These are phyloP conservation scores for Sphagnum magellanicum DNA, from an alignment of 228 moss, liverwort and hornwort species.

Conservation along the genomic window DNA sequence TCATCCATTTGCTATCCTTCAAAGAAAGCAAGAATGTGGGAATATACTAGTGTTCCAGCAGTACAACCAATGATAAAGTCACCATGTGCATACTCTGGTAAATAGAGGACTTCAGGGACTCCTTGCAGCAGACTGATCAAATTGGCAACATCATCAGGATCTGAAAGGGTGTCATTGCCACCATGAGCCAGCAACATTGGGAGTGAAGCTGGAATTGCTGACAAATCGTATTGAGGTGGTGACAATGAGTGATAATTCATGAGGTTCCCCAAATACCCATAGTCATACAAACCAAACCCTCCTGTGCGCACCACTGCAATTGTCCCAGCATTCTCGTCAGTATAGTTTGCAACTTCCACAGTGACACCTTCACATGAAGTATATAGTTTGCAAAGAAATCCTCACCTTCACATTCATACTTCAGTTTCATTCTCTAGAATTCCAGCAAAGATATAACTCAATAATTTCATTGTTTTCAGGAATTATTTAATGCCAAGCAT, in stretches of 20 bases:
- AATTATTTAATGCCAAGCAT: too few relatives aligned
- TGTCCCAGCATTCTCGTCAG: too few relatives aligned
- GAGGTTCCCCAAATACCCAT: neutral
- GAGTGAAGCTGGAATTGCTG: neutral
- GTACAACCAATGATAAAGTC: neutral
- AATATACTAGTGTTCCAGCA: neutral
- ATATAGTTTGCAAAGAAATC: too few relatives aligned
- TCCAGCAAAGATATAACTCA: too few relatives aligned
- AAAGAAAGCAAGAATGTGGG: neutral
- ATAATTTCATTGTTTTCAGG: too few relatives aligned
- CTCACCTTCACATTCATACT: too few relatives aligned
- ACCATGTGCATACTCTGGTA: neutral
- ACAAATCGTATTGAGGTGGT: neutral
- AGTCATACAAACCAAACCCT: neutral
- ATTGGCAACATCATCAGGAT: neutral
- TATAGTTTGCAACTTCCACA: too few relatives aligned
- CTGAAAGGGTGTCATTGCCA: neutral
- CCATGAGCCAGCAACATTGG: neutral
- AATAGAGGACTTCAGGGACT: neutral
- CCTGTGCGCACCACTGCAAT: neutral
- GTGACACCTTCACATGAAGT: too few relatives aligned
- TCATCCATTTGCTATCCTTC: too few relatives aligned
- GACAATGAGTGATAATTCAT: neutral
- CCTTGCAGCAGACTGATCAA: neutral
- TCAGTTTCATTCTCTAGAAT: too few relatives aligned